Evolutionary conservation across 2,329 filamentous ascomycete genomes (phyloP).

Genomic region (Eutypa lata): DNA sequence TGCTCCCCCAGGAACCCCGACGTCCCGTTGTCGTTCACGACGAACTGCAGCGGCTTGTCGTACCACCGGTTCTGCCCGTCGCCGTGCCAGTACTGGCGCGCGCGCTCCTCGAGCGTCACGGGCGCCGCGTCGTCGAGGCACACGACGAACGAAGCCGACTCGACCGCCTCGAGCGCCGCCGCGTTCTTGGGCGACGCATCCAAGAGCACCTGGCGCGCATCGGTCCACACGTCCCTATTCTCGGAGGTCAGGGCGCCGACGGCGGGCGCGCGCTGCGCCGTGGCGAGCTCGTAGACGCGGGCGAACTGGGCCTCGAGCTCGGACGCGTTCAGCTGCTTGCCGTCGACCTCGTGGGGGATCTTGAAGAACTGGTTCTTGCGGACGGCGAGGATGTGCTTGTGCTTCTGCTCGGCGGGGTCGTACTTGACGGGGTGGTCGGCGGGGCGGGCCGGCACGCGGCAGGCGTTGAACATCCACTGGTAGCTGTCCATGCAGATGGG

Average conservation of each 20-base stretch:
- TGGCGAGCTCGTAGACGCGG: constrained; percentile 72
- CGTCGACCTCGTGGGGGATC: constrained; percentile 75
- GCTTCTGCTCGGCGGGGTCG: constrained; percentile 67
- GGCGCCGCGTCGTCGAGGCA: constrained; percentile 91
- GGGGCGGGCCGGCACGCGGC: constrained; percentile 77
- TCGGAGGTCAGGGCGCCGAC: constrained; percentile 85
- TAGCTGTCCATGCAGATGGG: constrained; percentile 99
- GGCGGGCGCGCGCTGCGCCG: constrained; percentile 59
- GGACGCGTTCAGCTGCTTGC: constrained; percentile 79
- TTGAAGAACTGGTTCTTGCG: constrained; percentile 99
- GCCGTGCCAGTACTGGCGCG: constrained; percentile 96
- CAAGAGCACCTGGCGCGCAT: constrained; percentile 74
- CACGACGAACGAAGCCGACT: constrained; percentile 85
- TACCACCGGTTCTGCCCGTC: constrained; percentile 95
- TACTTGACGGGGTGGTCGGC: constrained; percentile 84
- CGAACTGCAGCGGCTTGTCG: constrained; percentile 97
- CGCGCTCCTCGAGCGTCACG: constrained; percentile 91
- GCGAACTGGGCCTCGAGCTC: constrained; percentile 91
- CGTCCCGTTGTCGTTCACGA: constrained; percentile 96
- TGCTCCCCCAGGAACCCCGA: constrained; percentile 98
- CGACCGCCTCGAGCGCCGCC: constrained; percentile 73
- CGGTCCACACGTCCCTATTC: constrained; percentile 90
- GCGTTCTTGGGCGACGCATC: constrained; percentile 76
- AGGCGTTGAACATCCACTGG: constrained; percentile 98
- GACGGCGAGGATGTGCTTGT: constrained; percentile 86